Evolutionary conservation across 805 yeast genomes (phyloP), one percentile per base, ranked within the genome.

Genomic region (Wickerhamiella dianesei): DNA sequence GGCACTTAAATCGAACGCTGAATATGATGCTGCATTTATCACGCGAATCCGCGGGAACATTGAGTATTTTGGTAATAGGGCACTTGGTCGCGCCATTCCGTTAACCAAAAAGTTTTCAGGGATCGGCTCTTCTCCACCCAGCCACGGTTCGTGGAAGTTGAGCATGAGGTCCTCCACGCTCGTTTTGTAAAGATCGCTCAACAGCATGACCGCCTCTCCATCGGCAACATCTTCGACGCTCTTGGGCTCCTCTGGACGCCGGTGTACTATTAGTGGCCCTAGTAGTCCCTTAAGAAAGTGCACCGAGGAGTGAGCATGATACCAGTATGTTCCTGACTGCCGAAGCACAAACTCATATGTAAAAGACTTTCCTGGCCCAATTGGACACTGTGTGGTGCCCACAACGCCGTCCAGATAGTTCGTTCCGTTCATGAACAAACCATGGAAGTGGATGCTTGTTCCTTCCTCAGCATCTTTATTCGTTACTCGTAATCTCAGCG

Each of bases 241-340:
- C 3, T 19, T 17, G 12, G 37, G 9, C 1, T 4, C 21, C 19
- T 21, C 5, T 13, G 16, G 25, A 16, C 54, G 50, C 1, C 73
- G 69, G 44, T 69, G 72, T 4, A 70, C 59, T 22, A 73, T 63
- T 21, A 75, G 54, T 1, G 71, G 71, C 4, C 78, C 79, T 17
- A 65, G 61, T 3, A 75, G 54, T 1, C 79, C 79, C 49, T 72
- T 74, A 32, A 70, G 62, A 46, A 69, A 64, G 51, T 74, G 75
- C 2, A 71, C 69, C 8, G 66, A 56, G 46, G 61, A 64, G 45
- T 75, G 80, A 3, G 77, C 67, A 51, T 75, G 80, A 56, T 74
- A 75, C 80, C 80, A 75, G 45, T 61, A 70, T 0, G 77, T 68
- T 0, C 80, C 80, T 22, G 62, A 57, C 46, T 71, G 75, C 42